Percentiles rank a stretch among this genome's conserved stretches.
These are phyloP conservation scores for Omphalotus guepiniiformis DNA, from an alignment of 768 basidiomycete genomes.

Conservation along the genomic window DNA sequence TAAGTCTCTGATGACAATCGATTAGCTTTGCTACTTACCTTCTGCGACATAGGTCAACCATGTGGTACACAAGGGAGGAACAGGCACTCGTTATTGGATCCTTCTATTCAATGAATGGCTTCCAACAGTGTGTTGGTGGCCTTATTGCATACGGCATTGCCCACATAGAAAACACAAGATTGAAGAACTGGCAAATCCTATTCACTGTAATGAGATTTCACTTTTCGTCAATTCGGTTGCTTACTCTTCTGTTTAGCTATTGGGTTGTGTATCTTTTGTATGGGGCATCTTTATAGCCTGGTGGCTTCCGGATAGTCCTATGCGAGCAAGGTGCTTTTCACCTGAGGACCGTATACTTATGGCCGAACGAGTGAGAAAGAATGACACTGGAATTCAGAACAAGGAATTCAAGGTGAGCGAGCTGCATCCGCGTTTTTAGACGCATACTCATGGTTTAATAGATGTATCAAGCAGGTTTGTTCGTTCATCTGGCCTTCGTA, in stretches of 20 bases:
- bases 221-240: background rate
- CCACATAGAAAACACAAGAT: constrained; percentile 32
- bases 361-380: constrained; percentile 47
- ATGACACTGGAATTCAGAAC: constrained; percentile 51
- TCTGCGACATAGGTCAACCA: constrained; percentile 31
- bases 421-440: background rate
- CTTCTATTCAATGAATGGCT: constrained; percentile 45
- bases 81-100: constrained; percentile 42
- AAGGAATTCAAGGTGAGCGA: constrained; percentile 41
- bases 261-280: constrained; percentile 40
- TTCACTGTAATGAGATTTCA: constrained; percentile 28
- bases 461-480: constrained; percentile 31
- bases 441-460: background rate
- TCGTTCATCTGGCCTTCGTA: background rate
- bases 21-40: background rate
- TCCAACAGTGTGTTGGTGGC: constrained; percentile 46
- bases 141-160: constrained; percentile 47
- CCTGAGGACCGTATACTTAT: constrained; percentile 43
- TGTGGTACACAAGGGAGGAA: constrained; percentile 51
- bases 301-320: constrained; percentile 49
- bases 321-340: constrained; percentile 44
- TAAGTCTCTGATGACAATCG: constrained; percentile 15
- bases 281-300: constrained; percentile 46
- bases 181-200: constrained; percentile 49
- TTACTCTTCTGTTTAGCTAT: constrained; percentile 26